Base-by-base conservation (phyloP, 495 filamentous ascomycete genomes). In the Recurvomyces mirabilis region DNA sequence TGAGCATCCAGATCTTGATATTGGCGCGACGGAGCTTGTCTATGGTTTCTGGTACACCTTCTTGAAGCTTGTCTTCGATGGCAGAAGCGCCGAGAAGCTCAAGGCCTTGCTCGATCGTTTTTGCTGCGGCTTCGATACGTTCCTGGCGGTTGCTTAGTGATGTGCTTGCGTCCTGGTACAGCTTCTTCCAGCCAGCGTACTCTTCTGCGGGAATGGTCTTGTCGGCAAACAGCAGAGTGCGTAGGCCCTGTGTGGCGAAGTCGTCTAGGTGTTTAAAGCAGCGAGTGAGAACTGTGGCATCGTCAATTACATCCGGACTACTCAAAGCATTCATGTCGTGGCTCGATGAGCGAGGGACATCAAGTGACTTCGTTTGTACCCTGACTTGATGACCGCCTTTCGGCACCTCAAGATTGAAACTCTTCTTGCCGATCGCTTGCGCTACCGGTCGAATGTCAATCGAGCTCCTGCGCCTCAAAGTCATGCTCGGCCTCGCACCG, bases 1-100 rank as follows among this genome's bases (percentile, higher is more conserved):
- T 96, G 42, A 96, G 65, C 88, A 96, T 96, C 88, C 88, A 94
- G 42, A 94, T 69, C 65, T 94, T 93, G 63, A 96, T 96, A 48
- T 88, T 89, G 1, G 87, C 88, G 37, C 88, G 73, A 42, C 87
- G 69, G 22, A 96, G 71, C 60, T 89, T 89, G 57, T 94, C 89
- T 47, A 96, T 87, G 0, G 88, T 79, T 60, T 93, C 85, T 0
- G 88, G 85, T 0, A 96, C 88, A 13, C 88, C 88, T 49, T 81
- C 76, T 56, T 96, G 88, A 22, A 96, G 69, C 52, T 87, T 93
- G 59, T 96, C 88, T 60, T 96, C 88, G 43, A 96, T 93, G 2
- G 88, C 88, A 15, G 86, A 91, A 12, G 83, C 88, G 18, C 88
- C 88, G 13, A 79, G 75, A 17, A 94, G 68, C 46, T 93, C 86